Base-by-base conservation (phyloP, 2,329 filamentous ascomycete species). In the Parafenestella ontariensis region DNA sequence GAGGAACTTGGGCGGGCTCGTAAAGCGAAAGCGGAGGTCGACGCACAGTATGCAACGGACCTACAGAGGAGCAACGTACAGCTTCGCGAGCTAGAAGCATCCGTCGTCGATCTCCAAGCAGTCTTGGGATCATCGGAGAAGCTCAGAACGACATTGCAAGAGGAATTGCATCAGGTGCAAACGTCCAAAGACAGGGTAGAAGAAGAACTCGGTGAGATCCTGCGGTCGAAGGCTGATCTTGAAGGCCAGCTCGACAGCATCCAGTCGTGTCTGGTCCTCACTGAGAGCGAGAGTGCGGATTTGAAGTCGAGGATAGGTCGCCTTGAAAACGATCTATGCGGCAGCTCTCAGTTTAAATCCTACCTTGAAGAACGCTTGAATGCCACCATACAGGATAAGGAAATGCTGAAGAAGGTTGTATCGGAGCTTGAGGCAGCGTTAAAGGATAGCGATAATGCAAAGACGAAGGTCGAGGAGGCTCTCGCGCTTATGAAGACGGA, bases 11-110 rank as follows among this genome's bases (percentile, higher is more conserved):
- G 62, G 3, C 41, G 65, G 5, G 49, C 60, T 3, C 55, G 52
- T 11, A 51, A 49, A 7, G 52, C 60, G 0, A 69, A 66, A 41
- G 46, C 44, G 11, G 58, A 59, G 21, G 45, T 42, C 3, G 61
- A 70, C 23, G 20, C 46, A 4, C 56, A 52, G 9, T 52, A 65
- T 3, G 43, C 54, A 6, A 51, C 45, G 11, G 58, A 65, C 5
- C 21, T 58, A 3, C 51, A 45, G 20, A 52, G 58, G n/a, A 66
- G 61, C 42, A 58, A 52, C 9, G 59, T 56, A 24, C 58, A 69
- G 11, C 61, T 70, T n/a, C 59, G 48, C n/a, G 62, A 68, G 29
- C 59, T 71, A 7, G 61, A 68, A 43, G 31, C 60, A 4, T 60
- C 70, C 17, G 56, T 70, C 34, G 28, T 52, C 9, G 51, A 47